Conservation (phyloP, 768 basidiomycete genomes). For the Tephrocybe sp. region DNA sequence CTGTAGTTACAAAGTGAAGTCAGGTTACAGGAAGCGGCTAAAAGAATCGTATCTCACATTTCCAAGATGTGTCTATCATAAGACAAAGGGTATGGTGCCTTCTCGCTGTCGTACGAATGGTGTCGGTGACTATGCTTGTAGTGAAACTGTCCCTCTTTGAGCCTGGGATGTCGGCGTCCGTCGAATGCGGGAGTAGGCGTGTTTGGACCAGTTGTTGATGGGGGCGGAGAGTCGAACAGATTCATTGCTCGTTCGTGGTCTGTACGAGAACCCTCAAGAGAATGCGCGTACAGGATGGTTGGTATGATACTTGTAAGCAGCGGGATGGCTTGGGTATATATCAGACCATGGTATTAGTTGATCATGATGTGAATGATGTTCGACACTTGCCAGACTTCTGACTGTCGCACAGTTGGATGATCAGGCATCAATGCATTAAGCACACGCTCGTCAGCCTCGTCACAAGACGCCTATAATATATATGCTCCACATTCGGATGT, state of each 20-base stretch:
- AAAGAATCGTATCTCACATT: constrained; percentile 39
- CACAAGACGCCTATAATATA: too few species aligned
- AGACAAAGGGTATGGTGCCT: constrained; percentile 78
- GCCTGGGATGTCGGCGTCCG: constrained; percentile 36
- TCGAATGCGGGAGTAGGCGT: constrained; percentile 28
- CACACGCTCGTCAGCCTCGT: not conserved
- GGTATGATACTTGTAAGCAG: constrained; percentile 1
- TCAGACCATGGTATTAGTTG: constrained; percentile 16
- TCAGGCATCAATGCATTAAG: not conserved
- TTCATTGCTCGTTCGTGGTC: constrained; percentile 17
- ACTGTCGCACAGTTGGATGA: constrained; percentile 10
- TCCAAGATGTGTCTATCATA: constrained; percentile 70
- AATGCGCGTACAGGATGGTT: not conserved
- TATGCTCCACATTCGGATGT: too few species aligned
- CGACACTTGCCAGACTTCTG: constrained; percentile 1
- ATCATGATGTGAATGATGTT: constrained; percentile 17
- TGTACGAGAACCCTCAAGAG: not conserved
- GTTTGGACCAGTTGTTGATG: constrained; percentile 4
- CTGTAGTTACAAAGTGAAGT: constrained; percentile 28
- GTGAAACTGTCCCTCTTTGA: constrained; percentile 59
- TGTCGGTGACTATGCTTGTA: constrained; percentile 62
- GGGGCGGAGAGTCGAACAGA: constrained; percentile 20
- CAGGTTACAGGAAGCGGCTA: not conserved
- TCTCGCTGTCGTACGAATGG: constrained; percentile 69
- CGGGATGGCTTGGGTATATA: constrained; percentile 2